Percentiles rank a stretch among this genome's conserved stretches.
Conservation (phyloP, 208 protist species). For the Balamuthia mandrillaris region DNA sequence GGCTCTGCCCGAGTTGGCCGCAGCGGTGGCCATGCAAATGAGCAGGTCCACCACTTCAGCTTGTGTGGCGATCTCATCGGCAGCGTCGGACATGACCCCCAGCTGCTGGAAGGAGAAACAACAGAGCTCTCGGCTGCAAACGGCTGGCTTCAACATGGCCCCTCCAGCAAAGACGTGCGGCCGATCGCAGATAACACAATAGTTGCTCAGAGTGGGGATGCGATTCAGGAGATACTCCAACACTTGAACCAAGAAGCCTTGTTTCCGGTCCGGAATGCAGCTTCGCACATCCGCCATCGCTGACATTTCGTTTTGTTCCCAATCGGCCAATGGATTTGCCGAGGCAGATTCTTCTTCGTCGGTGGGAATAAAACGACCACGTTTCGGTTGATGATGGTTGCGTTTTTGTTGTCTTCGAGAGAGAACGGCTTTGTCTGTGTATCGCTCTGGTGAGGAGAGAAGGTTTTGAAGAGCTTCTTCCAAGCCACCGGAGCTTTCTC, state of each 20-base stretch:
- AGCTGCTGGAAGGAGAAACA: slow-evolving; percentile 53
- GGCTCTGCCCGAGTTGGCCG: not conserved
- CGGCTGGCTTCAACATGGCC: slow-evolving; percentile 34
- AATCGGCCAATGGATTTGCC: not conserved
- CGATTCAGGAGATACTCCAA: slow-evolving; percentile 38
- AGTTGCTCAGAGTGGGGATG: slow-evolving; percentile 46
- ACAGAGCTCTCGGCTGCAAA: slow-evolving; percentile 55
- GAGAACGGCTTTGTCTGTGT: too few species aligned
- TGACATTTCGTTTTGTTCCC: not conserved
- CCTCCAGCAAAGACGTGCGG: slow-evolving; percentile 46
- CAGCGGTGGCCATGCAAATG: slow-evolving; percentile 32
- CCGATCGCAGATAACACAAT: slow-evolving; percentile 59
- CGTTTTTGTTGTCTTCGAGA: too few species aligned
- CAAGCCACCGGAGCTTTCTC: too few species aligned
- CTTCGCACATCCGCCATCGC: not conserved
- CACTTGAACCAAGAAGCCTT: slow-evolving; percentile 42
- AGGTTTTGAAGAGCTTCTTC: too few species aligned
- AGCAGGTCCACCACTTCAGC: slow-evolving; percentile 55
- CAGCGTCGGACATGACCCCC: slow-evolving; percentile 39
- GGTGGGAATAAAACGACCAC: too few species aligned
- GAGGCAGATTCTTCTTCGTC: too few species aligned
- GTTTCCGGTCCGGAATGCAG: not conserved
- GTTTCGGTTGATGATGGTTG: too few species aligned
- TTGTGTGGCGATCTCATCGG: slow-evolving; percentile 35
- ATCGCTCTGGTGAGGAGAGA: too few species aligned